These are phyloP conservation scores for Naganishia kalamii DNA, from an alignment of 768 basidiomycete species.

Conservation along the genomic window DNA sequence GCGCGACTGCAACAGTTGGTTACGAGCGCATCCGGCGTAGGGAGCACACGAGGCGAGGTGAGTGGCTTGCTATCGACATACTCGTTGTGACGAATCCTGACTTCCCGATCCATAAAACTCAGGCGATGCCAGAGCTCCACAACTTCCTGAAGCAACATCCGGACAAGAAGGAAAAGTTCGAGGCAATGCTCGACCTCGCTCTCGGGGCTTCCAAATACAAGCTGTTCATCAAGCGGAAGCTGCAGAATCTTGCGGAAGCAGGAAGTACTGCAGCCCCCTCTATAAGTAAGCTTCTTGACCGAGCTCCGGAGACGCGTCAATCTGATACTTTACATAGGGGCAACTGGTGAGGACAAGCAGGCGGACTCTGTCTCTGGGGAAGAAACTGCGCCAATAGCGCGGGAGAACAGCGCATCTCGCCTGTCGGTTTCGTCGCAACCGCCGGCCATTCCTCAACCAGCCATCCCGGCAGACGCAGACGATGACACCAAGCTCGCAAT, in stretches of 20 bases:
- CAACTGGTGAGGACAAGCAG: background rate
- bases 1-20: slow-evolving; percentile 74
- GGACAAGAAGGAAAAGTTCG: slow-evolving; percentile 33
- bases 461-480: slow-evolving; percentile 15
- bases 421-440: slow-evolving; percentile 6
- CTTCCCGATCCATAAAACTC: background rate
- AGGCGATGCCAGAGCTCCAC: slow-evolving; percentile 89
- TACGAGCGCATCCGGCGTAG: slow-evolving; percentile 59
- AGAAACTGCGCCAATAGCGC: background rate
- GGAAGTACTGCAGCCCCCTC: background rate
- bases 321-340: background rate
- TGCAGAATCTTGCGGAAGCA: slow-evolving; percentile 13
- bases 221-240: slow-evolving; percentile 22
- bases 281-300: too few relatives aligned
- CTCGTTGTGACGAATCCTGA: background rate
- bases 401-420: background rate
- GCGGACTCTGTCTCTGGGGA: background rate
- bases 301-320: background rate
- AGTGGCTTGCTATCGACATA: background rate
- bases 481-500: slow-evolving; percentile 21
- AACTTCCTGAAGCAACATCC: slow-evolving; percentile 88
- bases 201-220: slow-evolving; percentile 18
- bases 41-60: slow-evolving; percentile 18
- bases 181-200: slow-evolving; percentile 4
- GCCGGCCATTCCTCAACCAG: too few relatives aligned